Conservation (phyloP, 2,329 filamentous ascomycete species). For the Myriosclerotinia duriaeana region DNA sequence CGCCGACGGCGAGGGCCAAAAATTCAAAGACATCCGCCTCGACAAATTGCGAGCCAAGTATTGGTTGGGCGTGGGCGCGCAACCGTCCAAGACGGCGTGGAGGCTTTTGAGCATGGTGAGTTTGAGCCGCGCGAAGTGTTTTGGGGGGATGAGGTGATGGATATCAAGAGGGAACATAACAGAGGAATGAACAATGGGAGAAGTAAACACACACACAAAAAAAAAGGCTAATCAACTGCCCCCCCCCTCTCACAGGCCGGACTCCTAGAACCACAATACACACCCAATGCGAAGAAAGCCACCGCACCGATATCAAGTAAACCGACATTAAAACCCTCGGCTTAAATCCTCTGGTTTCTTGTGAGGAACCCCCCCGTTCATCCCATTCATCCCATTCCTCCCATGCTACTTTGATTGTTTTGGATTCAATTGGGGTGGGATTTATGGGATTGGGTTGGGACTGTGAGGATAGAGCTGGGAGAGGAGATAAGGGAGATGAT, state of each 20-base stretch:
- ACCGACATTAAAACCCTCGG: not conserved
- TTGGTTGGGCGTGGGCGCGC: constrained; percentile 95
- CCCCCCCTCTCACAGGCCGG: not conserved
- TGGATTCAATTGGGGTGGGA: too few species aligned
- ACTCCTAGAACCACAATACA: constrained; percentile 13
- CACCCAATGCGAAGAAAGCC: not conserved
- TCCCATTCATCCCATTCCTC: too few species aligned
- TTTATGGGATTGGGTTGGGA: too few species aligned
- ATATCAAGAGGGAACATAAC: not conserved
- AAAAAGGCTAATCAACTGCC: not conserved
- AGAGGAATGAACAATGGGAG: not conserved
- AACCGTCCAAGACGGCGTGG: constrained; percentile 90
- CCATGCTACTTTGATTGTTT: too few species aligned
- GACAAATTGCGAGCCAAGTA: constrained; percentile 81
- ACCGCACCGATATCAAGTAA: not conserved
- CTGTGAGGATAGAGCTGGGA: too few species aligned
- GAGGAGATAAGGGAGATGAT: too few species aligned
- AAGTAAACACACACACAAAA: not conserved
- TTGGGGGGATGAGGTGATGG: not conserved
- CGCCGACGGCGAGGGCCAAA: constrained; percentile 59
- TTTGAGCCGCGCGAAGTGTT: not conserved
- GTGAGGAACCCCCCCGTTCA: too few species aligned
- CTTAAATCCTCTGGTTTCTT: not conserved
- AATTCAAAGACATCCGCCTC: constrained; percentile 89
- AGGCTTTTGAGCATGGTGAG: constrained; percentile 76